phyloP scores from a whole-genome alignment of 805 yeast genomes.

The Wickerhamomyces tratensis region DNA sequence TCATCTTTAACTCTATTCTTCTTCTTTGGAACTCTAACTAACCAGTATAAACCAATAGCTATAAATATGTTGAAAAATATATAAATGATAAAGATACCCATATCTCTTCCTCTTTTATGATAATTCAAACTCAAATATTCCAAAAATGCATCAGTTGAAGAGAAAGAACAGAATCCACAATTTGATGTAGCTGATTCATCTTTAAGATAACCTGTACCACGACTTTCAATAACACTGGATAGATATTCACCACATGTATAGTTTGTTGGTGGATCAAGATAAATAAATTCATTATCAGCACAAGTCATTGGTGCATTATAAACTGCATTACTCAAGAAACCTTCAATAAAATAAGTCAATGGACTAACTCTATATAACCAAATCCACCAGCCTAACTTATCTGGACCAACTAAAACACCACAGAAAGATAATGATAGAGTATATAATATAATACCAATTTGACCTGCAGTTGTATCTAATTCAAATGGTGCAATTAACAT shows the following conservation, averaged over 20 bases:
- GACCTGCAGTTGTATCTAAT: constrained; percentile 50
- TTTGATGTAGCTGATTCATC: constrained; percentile 26
- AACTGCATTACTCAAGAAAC: constrained; percentile 44
- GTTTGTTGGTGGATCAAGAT: constrained; percentile 42
- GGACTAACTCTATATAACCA: constrained; percentile 74
- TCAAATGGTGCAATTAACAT: constrained; percentile 50
- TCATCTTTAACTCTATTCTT: background rate
- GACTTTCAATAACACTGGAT: constrained; percentile 23
- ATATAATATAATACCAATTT: constrained; percentile 43
- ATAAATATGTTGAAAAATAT: constrained; percentile 33
- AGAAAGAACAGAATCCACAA: constrained; percentile 51
- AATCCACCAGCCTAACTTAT: constrained; percentile 61
- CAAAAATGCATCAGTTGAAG: constrained; percentile 46
- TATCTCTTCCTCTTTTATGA: constrained; percentile 42
- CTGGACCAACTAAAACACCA: constrained; percentile 61
- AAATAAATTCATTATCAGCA: constrained; percentile 34
- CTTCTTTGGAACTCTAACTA: constrained; percentile 54
- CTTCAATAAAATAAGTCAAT: constrained; percentile 53
- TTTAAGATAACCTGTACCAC: constrained; percentile 19
- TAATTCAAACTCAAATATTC: constrained; percentile 19
- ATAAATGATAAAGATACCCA: constrained; percentile 44
- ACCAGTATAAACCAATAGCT: constrained; percentile 39
- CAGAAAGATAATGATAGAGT: constrained; percentile 61
- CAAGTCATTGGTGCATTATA: constrained; percentile 41
- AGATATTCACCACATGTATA: constrained; percentile 50